These are phyloP conservation scores for Peronospora destructor DNA, from an alignment of 352 stramenopile genomes.

Conservation along the genomic window DNA sequence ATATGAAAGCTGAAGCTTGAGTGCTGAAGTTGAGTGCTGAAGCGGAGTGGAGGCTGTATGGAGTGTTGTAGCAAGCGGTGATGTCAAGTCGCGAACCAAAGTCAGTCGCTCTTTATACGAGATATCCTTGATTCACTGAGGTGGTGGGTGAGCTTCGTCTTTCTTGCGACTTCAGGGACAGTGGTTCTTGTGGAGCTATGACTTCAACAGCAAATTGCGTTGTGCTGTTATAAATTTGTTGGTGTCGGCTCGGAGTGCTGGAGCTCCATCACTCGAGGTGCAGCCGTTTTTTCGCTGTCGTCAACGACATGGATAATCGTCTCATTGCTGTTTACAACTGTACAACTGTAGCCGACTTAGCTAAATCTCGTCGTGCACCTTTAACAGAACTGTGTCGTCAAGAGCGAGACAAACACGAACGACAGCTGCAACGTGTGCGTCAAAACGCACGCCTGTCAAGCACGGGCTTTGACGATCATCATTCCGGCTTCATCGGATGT, in stretches of 20 bases:
- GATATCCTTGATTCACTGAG: neutral
- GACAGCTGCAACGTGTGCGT: neutral
- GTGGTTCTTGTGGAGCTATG: conserved; percentile 10
- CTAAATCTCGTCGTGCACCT: conserved; percentile 8
- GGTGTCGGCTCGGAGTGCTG: neutral
- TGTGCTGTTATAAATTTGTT: conserved; percentile 4
- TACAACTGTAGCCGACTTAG: conserved; percentile 12
- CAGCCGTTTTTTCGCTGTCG: conserved; percentile 17
- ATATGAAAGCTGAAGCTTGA: too few species aligned
- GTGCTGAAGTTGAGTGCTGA: too few species aligned
- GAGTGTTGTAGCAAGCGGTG: neutral
- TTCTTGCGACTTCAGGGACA: conserved; percentile 6
- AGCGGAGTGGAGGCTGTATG: too few species aligned
- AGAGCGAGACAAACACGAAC: neutral
- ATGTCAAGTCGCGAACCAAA: too few species aligned
- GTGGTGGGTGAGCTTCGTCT: conserved; percentile 9
- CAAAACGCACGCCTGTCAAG: too few species aligned
- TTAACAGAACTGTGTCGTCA: neutral
- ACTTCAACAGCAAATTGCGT: conserved; percentile 10
- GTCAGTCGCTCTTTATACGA: neutral
- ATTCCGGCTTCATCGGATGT: too few species aligned
- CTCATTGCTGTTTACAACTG: conserved; percentile 3
- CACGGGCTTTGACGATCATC: too few species aligned
- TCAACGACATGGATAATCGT: conserved; percentile 7
- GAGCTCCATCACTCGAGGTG: conserved; percentile 3